Conservation (phyloP, 176 grass and related monocot genomes). For the Paspalum vaginatum region DNA sequence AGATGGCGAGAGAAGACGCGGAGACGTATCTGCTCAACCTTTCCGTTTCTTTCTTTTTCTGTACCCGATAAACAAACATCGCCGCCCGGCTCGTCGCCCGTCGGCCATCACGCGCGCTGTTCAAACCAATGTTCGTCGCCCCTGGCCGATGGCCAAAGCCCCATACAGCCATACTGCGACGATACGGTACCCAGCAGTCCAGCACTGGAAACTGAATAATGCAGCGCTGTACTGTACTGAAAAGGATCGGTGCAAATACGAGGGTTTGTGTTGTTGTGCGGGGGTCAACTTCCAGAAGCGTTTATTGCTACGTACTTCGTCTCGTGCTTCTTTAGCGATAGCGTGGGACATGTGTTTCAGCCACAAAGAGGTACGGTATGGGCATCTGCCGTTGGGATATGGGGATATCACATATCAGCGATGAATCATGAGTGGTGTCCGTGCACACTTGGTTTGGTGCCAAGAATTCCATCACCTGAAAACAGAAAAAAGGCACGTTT, state of each 20-base stretch:
- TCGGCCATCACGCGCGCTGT: slow-evolving; percentile 20
- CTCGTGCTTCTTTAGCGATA: slow-evolving; percentile 7
- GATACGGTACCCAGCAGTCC: slow-evolving; percentile 20
- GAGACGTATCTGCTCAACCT: slow-evolving; percentile 9
- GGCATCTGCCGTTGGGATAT: slow-evolving; percentile 13
- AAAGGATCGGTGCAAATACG: slow-evolving; percentile 8
- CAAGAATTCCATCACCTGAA: not conserved
- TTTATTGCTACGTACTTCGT: not conserved
- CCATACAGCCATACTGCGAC: not conserved
- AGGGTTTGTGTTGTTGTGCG: not conserved
- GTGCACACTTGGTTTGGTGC: slow-evolving; percentile 18
- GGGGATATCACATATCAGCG: not conserved
- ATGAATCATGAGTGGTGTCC: not conserved
- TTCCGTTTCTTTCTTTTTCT: not conserved
- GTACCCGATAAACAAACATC: not conserved
- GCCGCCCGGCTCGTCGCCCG: not conserved
- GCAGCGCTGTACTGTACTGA: too few relatives aligned
- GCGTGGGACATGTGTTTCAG: slow-evolving; percentile 4
- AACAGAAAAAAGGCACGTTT: not conserved
- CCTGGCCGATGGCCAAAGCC: not conserved
- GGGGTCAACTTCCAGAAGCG: slow-evolving; percentile 43
- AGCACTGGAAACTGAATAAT: not conserved
- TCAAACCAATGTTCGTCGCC: not conserved
- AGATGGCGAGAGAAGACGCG: not conserved
- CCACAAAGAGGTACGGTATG: not conserved